Base-by-base conservation (phyloP, 371 early-diverging fungal species). In the Chytridium lagenaria region DNA sequence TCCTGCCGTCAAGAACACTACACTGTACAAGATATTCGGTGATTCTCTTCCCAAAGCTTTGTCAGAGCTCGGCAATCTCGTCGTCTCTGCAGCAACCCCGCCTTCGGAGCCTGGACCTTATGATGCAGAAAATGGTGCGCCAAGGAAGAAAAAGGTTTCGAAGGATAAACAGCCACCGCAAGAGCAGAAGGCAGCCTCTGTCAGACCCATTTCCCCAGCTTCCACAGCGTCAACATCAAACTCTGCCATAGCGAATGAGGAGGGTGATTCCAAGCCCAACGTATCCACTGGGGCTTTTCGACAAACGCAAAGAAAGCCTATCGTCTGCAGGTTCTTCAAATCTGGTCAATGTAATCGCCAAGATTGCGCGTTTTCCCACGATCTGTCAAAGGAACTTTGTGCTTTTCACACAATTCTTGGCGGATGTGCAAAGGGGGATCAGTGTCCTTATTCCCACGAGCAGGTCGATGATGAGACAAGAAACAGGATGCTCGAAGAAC, bases 321-420 rank as follows among this genome's bases (percentile, higher is more conserved):
- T 33, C 10, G 34, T 61, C 12, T 61, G 61, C 23, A 3, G 61
- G 30, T 61, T 61, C 34, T 61, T 61, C 36, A 31, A 26, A 36
- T 30, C 31, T 34, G 36, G 61, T 3, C 31, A 33, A 61, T 61
- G 61, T 23, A 37, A 28, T 12, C 19, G 52, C 15, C 31, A 26
- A 3, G 34, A 50, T n/a, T 68, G 68, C 52, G n/a, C 19, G 2
- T 68, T 68, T 44, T 68, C 68, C 5, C 68, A 68, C 37, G 68
- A 68, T 33, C 51, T 68, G 19, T 50, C 51, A 22, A 2, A 5
- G 2, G 51, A 51, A 22, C 68, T 40, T 7, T 68, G 68, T 51
- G 68, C 68, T 3, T 68, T 68, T 30, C 68, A 68, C 37, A 26
- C 19, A 3, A 33, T 68, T 2, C 50, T 51, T 5, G 52, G 33